Evolutionary conservation across 352 stramenopile genomes (phyloP).

Genomic region (Globisporangium viniferum): DNA sequence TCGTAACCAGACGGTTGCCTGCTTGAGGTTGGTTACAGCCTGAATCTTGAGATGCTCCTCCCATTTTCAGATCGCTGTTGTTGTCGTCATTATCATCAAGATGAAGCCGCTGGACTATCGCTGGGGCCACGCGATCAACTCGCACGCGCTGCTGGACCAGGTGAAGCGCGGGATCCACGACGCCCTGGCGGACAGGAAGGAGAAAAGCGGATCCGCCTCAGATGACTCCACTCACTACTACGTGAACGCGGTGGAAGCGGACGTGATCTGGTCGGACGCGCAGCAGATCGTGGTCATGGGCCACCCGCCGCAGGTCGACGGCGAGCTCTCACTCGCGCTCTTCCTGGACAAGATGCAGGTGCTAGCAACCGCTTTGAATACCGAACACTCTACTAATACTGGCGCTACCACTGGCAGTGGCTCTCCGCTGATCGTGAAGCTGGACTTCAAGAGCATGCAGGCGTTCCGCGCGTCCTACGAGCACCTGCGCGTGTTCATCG

Average conservation of each 20-base stretch:
- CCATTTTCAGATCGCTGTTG: not conserved
- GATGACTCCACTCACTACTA: slow-evolving; percentile 17
- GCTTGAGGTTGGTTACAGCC: not conserved
- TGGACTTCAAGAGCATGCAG: slow-evolving; percentile 65
- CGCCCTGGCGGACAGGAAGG: slow-evolving; percentile 1
- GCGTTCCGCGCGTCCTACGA: slow-evolving; percentile 38
- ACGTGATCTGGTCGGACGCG: slow-evolving; percentile 62
- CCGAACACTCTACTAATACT: not conserved
- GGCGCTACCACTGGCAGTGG: not conserved
- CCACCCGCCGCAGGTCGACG: slow-evolving; percentile 52
- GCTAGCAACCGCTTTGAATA: slow-evolving; percentile 8
- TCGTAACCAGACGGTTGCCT: not conserved
- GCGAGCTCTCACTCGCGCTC: slow-evolving; percentile 39
- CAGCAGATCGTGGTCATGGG: slow-evolving; percentile 61
- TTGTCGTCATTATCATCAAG: not conserved
- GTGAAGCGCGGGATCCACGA: slow-evolving; percentile 31
- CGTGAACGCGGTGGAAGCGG: slow-evolving; percentile 65
- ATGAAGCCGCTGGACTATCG: slow-evolving; percentile 56
- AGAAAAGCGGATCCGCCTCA: slow-evolving; percentile 2
- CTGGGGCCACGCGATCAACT: slow-evolving; percentile 73
- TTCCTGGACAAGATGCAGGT: slow-evolving; percentile 51
- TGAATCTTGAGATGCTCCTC: not conserved
- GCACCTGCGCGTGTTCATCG: slow-evolving; percentile 35
- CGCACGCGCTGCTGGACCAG: slow-evolving; percentile 23
- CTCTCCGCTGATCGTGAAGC: slow-evolving; percentile 55